Evolutionary conservation across 495 filamentous ascomycete species (phyloP).

Genomic region (Aspergillus campestris): DNA sequence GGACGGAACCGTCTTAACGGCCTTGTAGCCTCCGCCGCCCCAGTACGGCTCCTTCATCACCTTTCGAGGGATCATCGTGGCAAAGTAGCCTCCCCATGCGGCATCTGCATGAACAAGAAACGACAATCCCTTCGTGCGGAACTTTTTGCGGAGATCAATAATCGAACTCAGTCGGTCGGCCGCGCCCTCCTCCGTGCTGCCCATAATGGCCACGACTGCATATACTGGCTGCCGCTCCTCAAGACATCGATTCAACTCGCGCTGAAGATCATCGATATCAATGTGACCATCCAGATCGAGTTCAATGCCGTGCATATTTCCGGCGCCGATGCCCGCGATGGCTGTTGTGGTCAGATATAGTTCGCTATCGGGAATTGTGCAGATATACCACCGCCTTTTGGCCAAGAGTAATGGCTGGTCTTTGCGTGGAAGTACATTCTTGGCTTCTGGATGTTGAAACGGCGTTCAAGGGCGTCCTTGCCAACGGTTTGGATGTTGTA

Average conservation of each 20-base stretch:
- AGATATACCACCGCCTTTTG: slow-evolving; percentile 32
- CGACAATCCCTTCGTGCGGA: slow-evolving; percentile 32
- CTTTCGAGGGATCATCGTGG: slow-evolving; percentile 27
- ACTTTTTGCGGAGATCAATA: slow-evolving; percentile 26
- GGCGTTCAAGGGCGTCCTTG: slow-evolving; percentile 18
- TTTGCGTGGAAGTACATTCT: slow-evolving; percentile 24
- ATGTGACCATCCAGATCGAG: slow-evolving; percentile 32
- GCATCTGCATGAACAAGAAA: slow-evolving; percentile 38
- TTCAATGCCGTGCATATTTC: slow-evolving; percentile 25
- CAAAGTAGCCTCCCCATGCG: slow-evolving; percentile 46
- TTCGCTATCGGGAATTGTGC: not conserved
- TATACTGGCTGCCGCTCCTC: slow-evolving; percentile 25
- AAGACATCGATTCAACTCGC: slow-evolving; percentile 20
- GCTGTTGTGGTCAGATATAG: slow-evolving; percentile 14
- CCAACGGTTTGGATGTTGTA: slow-evolving; percentile 36
- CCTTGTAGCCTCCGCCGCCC: no score
- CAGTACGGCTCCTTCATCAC: not conserved
- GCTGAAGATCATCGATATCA: slow-evolving; percentile 21
- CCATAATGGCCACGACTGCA: slow-evolving; percentile 20
- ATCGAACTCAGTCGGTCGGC: slow-evolving; percentile 31
- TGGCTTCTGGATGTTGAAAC: slow-evolving; percentile 20
- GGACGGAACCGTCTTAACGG: slow-evolving; percentile 13
- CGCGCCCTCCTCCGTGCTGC: slow-evolving; percentile 31
- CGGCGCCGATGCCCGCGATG: slow-evolving; percentile 35
- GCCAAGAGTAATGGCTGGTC: slow-evolving; percentile 43